Conservation (phyloP, 2,329 filamentous ascomycete genomes). For the Sporothrix mexicana region DNA sequence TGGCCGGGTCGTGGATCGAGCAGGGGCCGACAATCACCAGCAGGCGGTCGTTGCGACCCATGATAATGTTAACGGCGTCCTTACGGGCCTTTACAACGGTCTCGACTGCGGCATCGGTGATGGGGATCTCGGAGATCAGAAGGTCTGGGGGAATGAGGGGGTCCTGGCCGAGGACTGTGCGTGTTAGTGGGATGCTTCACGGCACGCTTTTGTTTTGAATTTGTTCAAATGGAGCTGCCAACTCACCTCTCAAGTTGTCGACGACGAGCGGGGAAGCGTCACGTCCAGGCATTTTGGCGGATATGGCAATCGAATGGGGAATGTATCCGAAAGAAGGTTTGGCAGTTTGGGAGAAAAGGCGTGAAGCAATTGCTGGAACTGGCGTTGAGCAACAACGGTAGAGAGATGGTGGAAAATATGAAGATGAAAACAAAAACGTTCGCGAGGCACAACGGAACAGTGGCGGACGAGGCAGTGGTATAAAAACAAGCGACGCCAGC, state of each 20-base stretch:
- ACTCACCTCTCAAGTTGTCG: slow-evolving; percentile 51
- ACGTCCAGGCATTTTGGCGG: slow-evolving; percentile 49
- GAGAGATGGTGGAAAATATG: slow-evolving; percentile 6
- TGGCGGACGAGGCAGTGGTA: slow-evolving; percentile 17
- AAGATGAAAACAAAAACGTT: neutral
- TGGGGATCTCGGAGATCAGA: slow-evolving; percentile 84
- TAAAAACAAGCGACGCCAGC: slow-evolving; percentile 16
- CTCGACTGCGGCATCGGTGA: slow-evolving; percentile 64
- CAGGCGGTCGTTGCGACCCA: slow-evolving; percentile 81
- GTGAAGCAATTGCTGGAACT: neutral
- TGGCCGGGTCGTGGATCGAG: slow-evolving; percentile 92
- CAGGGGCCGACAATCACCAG: slow-evolving; percentile 95
- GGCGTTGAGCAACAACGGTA: neutral
- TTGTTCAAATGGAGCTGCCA: neutral
- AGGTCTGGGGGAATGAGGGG: slow-evolving; percentile 88
- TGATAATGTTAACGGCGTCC: slow-evolving; percentile 74
- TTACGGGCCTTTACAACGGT: slow-evolving; percentile 75
- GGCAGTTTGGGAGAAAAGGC: slow-evolving; percentile 4
- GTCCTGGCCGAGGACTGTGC: slow-evolving; percentile 86
- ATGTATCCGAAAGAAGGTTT: slow-evolving; percentile 9
- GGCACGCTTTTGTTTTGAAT: too few relatives aligned
- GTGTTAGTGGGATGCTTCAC: neutral
- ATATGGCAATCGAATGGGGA: slow-evolving; percentile 8
- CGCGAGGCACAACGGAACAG: neutral
- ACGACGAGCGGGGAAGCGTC: slow-evolving; percentile 51